Evolutionary conservation across 2,329 filamentous ascomycete species (phyloP).

Genomic region (Neospermospora avenae): DNA sequence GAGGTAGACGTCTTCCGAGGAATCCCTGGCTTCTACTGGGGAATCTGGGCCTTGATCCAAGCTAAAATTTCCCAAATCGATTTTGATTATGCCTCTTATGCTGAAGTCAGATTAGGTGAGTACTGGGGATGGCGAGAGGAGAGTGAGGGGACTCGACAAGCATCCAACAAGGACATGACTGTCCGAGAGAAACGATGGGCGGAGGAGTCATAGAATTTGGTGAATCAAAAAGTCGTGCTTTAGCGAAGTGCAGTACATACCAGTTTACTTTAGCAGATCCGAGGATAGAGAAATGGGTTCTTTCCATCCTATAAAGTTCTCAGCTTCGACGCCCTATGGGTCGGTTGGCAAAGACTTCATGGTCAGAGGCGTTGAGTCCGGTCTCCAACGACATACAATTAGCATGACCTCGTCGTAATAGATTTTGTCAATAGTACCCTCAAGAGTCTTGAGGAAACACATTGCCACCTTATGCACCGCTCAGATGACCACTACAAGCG

Average conservation of each 20-base stretch:
- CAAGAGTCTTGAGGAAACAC: neutral
- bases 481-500: neutral
- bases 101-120: constrained; percentile 79
- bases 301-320: neutral
- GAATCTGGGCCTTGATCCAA: constrained; percentile 94
- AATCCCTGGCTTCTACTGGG: constrained; percentile 86
- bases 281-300: neutral
- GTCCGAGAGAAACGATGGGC: constrained; percentile 77
- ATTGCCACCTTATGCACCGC: neutral
- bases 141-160: constrained; percentile 57
- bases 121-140: constrained; percentile 91
- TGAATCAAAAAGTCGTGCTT: neutral
- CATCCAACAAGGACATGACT: constrained; percentile 57
- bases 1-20: constrained; percentile 89
- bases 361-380: constrained; percentile 1
- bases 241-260: constrained; percentile 6
- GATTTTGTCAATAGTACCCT: neutral
- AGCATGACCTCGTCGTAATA: neutral
- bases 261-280: constrained; percentile 14
- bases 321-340: constrained; percentile 19
- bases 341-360: neutral
- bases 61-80: constrained; percentile 91
- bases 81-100: constrained; percentile 93
- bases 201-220: constrained; percentile 20
- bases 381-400: constrained; percentile 12